Evolutionary conservation across 2,329 filamentous ascomycete genomes (phyloP), one percentile per base, ranked within the genome.

Genomic region (Coniella vitis): DNA sequence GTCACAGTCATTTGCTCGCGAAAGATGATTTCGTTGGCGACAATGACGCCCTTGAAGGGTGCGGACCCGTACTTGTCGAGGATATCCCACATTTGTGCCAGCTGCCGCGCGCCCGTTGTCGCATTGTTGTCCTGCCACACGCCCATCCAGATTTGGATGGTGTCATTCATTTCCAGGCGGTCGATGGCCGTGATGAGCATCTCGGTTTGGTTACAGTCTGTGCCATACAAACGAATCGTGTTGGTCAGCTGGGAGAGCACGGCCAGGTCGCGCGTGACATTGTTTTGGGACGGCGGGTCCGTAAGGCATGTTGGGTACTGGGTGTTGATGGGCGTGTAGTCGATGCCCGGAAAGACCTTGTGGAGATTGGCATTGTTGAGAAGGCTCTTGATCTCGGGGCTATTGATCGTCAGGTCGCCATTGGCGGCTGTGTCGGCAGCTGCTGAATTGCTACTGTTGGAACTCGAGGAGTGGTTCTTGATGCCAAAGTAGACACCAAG

Each of bases 161-260:
- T 72, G 49, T 79, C 74, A 47, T 86, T 76, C 58, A 96, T 70
- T 45, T 84, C 74, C 12, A 97, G 75, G 44, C 76, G 76, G 49
- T 87, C 74, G 58, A 97, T 84, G 17, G 90, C 84, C 59, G 93
- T 84, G 8, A 97, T 72, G 1, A 94, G 80, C 86, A 97, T 93
- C 65, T 95, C 80, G 0, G 91, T 97, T 68, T 97, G 91, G 67
- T 96, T 96, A 75, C 91, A 97, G 69, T 97, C 91, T 12, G 89
- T 97, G 43, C 91, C 91, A 64, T 97, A 97, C 1, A 96, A 74
- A 7, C 91, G 84, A 41, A 97, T 79, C 3, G 83, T 84, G 63
- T 95, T 90, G 52, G 90, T 95, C 38, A 97, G 74, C 64, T 95
- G 90, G 12, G 87, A 90, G 45, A 97, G 80, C 9, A 96, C 84